Evolutionary conservation across 2,329 filamentous ascomycete species (phyloP).

Genomic region (Fusarium sp.): DNA sequence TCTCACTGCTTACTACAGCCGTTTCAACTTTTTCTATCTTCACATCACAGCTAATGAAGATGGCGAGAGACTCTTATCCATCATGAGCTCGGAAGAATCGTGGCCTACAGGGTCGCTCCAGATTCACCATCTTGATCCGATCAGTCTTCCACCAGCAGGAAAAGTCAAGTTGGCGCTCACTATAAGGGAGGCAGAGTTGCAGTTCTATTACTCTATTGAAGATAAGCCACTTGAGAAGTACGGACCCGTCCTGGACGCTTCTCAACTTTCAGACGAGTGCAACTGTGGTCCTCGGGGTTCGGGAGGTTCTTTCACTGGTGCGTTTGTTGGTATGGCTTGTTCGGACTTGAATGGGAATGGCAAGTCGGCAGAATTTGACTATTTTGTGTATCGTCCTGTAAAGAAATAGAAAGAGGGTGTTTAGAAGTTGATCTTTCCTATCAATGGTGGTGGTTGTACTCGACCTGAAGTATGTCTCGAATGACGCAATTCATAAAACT

Average conservation of each 20-base stretch:
- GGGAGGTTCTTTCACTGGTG: conserved; percentile 70
- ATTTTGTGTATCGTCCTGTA: conserved; percentile 46
- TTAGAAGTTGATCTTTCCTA: no score
- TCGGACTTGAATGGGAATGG: conserved; percentile 64
- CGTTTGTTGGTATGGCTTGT: conserved; percentile 65
- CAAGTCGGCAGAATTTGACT: conserved; percentile 57
- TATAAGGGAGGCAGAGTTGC: conserved; percentile 61
- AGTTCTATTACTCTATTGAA: conserved; percentile 64
- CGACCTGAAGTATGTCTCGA: not conserved
- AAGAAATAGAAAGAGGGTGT: not conserved
- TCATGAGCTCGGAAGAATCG: conserved; percentile 64
- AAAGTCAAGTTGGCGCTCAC: conserved; percentile 61
- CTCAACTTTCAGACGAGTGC: conserved; percentile 68
- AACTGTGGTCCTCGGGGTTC: conserved; percentile 61
- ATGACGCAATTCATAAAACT: not conserved
- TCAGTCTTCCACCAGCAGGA: conserved; percentile 61
- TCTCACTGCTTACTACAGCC: conserved; percentile 69
- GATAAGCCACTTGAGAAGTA: conserved; percentile 56
- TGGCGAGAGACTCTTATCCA: conserved; percentile 64
- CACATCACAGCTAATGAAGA: conserved; percentile 64
- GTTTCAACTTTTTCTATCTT: conserved; percentile 72
- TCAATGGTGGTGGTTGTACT: not conserved
- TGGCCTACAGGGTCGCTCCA: conserved; percentile 61
- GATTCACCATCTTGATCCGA: conserved; percentile 52
- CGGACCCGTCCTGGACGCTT: conserved; percentile 65